Conservation (phyloP, 345 rosid genomes). For the Populus deltoides region DNA sequence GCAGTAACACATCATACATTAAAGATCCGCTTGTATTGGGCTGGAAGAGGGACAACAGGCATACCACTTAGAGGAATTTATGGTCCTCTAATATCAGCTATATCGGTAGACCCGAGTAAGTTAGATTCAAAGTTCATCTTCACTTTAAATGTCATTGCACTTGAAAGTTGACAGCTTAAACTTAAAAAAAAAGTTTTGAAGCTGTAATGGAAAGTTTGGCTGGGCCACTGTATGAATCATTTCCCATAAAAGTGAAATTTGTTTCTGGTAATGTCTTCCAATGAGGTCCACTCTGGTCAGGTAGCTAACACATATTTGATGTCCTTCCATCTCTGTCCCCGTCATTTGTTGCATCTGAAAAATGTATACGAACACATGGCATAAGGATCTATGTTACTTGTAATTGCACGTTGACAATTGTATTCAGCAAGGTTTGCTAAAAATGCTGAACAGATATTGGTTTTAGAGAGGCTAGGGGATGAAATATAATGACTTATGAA, state of each 20-base stretch:
- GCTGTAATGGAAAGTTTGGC: neutral
- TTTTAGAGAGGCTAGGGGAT: neutral
- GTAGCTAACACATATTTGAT: neutral
- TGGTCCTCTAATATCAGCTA: conserved; percentile 31
- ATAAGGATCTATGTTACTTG: neutral
- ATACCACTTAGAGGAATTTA: conserved; percentile 26
- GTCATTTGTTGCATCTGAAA: neutral
- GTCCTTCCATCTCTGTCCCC: neutral
- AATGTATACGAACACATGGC: neutral
- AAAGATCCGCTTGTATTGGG: conserved; percentile 31
- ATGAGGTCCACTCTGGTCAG: neutral
- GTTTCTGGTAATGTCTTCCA: neutral
- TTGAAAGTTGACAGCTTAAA: neutral
- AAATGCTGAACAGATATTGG: neutral
- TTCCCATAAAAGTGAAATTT: neutral
- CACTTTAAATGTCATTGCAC: neutral
- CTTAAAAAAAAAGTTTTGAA: neutral
- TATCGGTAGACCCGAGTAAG: conserved; percentile 29
- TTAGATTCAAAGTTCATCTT: neutral
- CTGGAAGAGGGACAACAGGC: conserved; percentile 33
- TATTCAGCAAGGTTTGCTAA: neutral
- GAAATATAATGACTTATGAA: neutral
- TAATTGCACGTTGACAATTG: neutral
- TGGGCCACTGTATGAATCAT: no score
- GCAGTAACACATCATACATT: conserved; percentile 15